These are phyloP conservation scores for Xylariaceae sp. DNA, from an alignment of 2,329 filamentous ascomycete species.

Conservation along the genomic window DNA sequence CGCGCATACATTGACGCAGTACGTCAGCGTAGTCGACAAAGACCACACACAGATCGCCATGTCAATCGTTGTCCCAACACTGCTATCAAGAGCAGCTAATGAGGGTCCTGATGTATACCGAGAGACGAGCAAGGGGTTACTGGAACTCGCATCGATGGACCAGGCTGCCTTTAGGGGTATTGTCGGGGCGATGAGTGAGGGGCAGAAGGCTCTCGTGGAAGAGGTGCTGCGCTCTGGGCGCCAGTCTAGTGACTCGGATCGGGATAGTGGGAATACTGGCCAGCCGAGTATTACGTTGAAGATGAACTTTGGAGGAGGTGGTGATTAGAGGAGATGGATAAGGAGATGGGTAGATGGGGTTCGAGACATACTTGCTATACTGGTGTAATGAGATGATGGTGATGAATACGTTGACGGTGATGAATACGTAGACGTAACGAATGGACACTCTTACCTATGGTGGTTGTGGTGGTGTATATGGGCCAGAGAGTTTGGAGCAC, in stretches of 20 bases:
- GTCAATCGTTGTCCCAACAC: conserved; percentile 68
- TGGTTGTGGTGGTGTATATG: too few relatives aligned
- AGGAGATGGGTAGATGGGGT: neutral
- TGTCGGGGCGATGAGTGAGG: conserved; percentile 63
- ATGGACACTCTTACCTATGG: too few relatives aligned
- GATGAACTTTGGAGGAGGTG: conserved; percentile 70
- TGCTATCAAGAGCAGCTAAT: conserved; percentile 65
- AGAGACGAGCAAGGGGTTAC: conserved; percentile 69
- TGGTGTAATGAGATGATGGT: too few relatives aligned
- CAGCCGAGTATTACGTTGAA: conserved; percentile 86
- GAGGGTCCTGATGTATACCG: conserved; percentile 56
- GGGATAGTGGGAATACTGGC: conserved; percentile 39
- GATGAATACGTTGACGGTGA: too few relatives aligned
- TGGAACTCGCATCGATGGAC: conserved; percentile 76
- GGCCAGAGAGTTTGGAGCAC: too few relatives aligned
- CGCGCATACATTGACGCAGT: conserved; percentile 69
- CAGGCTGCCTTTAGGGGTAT: conserved; percentile 67
- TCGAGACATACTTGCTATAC: too few relatives aligned
- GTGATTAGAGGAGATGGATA: conserved; percentile 17
- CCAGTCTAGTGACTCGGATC: conserved; percentile 38
- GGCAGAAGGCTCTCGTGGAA: conserved; percentile 73
- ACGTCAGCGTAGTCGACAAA: conserved; percentile 45
- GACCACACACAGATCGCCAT: conserved; percentile 55
- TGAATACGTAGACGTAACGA: too few relatives aligned
- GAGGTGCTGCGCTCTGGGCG: conserved; percentile 66